These are phyloP conservation scores for Onygena corvina DNA, from an alignment of 2,329 filamentous ascomycete genomes.

Conservation along the genomic window DNA sequence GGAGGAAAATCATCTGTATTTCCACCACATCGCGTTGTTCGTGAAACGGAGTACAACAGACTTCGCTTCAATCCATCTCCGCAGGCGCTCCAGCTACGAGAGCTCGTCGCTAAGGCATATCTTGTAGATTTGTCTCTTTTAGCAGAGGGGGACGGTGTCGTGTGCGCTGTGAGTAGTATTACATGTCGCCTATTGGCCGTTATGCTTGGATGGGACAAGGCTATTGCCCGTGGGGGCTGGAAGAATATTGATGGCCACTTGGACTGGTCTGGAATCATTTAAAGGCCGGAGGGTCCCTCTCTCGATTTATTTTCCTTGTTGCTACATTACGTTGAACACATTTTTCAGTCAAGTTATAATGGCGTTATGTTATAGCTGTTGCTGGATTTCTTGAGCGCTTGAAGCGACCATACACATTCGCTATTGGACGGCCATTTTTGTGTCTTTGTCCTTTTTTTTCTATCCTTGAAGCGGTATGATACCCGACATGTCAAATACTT, in stretches of 20 bases:
- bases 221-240: slow-evolving; percentile 52
- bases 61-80: slow-evolving; percentile 21
- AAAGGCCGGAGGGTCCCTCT: slow-evolving; percentile 6
- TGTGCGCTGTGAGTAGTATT: slow-evolving; percentile 58
- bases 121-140: slow-evolving; percentile 68
- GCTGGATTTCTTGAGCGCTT: not conserved
- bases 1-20: slow-evolving; percentile 13
- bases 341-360: not conserved
- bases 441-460: not conserved
- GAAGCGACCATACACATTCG: not conserved
- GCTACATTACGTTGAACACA: not conserved
- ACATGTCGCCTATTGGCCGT: slow-evolving; percentile 63
- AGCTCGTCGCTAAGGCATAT: slow-evolving; percentile 68
- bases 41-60: slow-evolving; percentile 10
- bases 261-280: slow-evolving; percentile 43
- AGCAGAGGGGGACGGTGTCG: slow-evolving; percentile 53
- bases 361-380: not conserved
- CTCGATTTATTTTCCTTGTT: not conserved
- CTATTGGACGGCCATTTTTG: not conserved
- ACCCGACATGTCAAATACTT: not conserved
- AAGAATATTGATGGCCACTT: slow-evolving; percentile 65
- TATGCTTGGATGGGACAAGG: slow-evolving; percentile 71
- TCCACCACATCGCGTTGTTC: slow-evolving; percentile 2
- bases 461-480: slow-evolving; percentile 1
- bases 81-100: slow-evolving; percentile 52